A percentile compares a stretch with the other conserved stretches of the same genome.
Evolutionary conservation across 495 filamentous ascomycete genomes (phyloP).

Genomic region (Penicillium canescens): DNA sequence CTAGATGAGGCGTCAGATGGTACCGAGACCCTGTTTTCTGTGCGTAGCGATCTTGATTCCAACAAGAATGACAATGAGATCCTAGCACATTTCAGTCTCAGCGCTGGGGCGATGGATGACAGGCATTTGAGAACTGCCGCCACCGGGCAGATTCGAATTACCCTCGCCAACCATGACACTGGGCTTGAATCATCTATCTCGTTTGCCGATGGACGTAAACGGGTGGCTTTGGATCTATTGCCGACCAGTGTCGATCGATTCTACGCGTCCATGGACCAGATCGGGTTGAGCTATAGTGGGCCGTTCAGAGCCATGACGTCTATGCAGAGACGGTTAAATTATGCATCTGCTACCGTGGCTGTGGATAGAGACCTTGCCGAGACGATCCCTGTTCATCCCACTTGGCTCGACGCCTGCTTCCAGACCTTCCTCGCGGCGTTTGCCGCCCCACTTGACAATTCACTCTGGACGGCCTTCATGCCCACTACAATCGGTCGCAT

Average conservation of each 20-base stretch:
- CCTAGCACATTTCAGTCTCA: too few species aligned
- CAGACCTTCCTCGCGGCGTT: conserved; percentile 47
- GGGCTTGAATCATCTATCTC: conserved; percentile 19
- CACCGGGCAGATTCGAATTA: too few species aligned
- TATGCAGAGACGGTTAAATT: conserved; percentile 6
- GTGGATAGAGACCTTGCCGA: background rate
- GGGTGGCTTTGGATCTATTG: conserved; percentile 12
- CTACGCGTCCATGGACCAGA: conserved; percentile 14
- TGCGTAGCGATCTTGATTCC: background rate
- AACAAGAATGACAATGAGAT: background rate
- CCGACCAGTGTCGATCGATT: conserved; percentile 22
- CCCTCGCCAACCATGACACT: too few species aligned
- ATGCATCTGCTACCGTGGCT: conserved; percentile 10
- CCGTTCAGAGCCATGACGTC: conserved; percentile 14
- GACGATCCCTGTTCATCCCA: conserved; percentile 39
- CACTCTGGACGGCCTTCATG: conserved; percentile 14
- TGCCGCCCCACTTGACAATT: conserved; percentile 43
- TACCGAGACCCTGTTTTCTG: too few species aligned
- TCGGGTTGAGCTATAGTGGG: conserved; percentile 25
- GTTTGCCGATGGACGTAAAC: conserved; percentile 11
- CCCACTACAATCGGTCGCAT: conserved; percentile 12
- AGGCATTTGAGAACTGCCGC: too few species aligned
- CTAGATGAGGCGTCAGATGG: too few species aligned
- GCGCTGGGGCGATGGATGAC: too few species aligned
- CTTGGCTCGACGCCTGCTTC: conserved; percentile 49